These are phyloP conservation scores for Ogataea parapolymorpha DNA, from an alignment of 805 yeast genomes.

Conservation along the genomic window DNA sequence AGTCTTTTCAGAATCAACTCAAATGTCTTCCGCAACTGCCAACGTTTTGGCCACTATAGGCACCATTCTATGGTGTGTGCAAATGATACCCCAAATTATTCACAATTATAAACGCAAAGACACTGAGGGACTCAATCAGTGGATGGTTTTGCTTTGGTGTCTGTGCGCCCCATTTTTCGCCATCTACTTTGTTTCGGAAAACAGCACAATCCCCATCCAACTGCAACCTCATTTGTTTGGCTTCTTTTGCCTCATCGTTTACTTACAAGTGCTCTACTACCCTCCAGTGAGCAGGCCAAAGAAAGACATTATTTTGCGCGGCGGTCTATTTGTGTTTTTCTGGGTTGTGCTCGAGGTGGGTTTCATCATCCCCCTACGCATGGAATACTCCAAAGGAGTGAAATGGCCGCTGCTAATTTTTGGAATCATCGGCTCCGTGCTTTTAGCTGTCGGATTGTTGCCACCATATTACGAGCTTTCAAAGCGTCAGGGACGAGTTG, in stretches of 20 bases:
- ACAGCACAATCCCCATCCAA: constrained; percentile 48
- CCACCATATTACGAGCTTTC: constrained; percentile 88
- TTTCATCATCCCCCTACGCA: constrained; percentile 49
- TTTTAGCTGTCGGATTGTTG: constrained; percentile 71
- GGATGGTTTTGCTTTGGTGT: constrained; percentile 86
- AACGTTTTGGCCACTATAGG: constrained; percentile 85
- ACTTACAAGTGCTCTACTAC: constrained; percentile 49
- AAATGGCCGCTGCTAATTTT: constrained; percentile 78
- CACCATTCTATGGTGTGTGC: constrained; percentile 90
- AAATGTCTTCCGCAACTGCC: constrained; percentile 43
- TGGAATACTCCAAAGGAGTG: constrained; percentile 39
- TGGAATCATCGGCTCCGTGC: constrained; percentile 75
- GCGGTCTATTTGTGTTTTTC: constrained; percentile 35
- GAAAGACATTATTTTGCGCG: constrained; percentile 29
- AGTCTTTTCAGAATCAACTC: neutral
- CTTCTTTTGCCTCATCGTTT: constrained; percentile 44
- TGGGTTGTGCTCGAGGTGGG: constrained; percentile 44
- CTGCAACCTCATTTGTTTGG: constrained; percentile 56
- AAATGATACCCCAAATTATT: constrained; percentile 71
- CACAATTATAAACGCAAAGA: constrained; percentile 72
- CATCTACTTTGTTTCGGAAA: constrained; percentile 46
- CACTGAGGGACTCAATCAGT: constrained; percentile 84
- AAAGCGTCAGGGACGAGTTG: constrained; percentile 77
- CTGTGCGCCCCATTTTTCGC: constrained; percentile 53
- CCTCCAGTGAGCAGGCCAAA: constrained; percentile 43